phyloP scores from a whole-genome alignment of 2,329 filamentous ascomycete species.

The Aspergillus latus region DNA sequence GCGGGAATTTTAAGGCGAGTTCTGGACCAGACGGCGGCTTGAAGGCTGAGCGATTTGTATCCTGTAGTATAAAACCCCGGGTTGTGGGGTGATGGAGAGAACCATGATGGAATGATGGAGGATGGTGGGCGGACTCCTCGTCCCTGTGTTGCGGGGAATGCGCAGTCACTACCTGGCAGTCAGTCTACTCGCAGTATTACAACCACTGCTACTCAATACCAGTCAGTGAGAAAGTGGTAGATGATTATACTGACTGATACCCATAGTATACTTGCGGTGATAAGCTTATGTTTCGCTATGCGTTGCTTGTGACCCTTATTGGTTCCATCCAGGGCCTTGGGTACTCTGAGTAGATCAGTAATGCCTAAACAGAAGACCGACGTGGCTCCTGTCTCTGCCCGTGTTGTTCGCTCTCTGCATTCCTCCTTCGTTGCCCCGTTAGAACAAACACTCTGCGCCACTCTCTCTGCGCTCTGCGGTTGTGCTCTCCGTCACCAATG shows the following conservation, averaged over 20 bases:
- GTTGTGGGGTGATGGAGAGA: not conserved
- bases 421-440: conserved; percentile 20
- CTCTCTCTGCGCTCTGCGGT: not conserved
- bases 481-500: conserved; percentile 13
- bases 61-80: not conserved
- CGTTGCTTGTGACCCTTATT: not conserved
- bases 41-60: not conserved
- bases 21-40: not conserved
- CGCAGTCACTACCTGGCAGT: no score
- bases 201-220: no score
- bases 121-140: no score
- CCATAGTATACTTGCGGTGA: no score
- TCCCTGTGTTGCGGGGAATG: no score
- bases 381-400: conserved; percentile 16
- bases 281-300: no score
- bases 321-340: not conserved
- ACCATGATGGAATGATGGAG: not conserved
- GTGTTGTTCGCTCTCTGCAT: conserved; percentile 7
- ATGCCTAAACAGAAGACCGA: conserved; percentile 1
- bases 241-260: no score
- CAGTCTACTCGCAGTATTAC: no score
- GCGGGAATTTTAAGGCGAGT: not conserved
- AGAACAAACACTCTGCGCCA: conserved; percentile 17
- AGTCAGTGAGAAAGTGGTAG: no score
- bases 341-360: not conserved